phyloP scores from a whole-genome alignment of 192 early-diverging fungal genomes.

The Chytriomyces sp. region DNA sequence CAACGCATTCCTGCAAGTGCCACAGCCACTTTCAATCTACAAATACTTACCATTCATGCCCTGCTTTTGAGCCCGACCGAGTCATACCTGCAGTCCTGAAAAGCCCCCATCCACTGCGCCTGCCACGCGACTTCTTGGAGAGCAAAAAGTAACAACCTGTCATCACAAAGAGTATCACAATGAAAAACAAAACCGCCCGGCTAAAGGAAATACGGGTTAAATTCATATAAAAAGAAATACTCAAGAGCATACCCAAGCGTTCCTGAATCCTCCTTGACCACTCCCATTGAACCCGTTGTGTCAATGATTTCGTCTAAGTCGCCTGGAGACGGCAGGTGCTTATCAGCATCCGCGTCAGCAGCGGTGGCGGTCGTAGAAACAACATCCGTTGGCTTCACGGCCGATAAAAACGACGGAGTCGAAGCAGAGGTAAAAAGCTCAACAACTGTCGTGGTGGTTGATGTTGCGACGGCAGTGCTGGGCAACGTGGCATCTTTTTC shows the following conservation, averaged over 20 bases:
- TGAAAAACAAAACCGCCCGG: neutral
- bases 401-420: too few relatives aligned
- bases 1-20: neutral
- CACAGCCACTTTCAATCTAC: neutral
- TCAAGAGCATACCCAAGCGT: neutral
- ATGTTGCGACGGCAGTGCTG: too few relatives aligned
- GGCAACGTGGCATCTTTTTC: too few relatives aligned
- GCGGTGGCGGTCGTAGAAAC: neutral
- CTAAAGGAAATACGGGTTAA: neutral
- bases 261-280: neutral
- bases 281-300: neutral
- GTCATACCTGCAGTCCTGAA: neutral
- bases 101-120: neutral
- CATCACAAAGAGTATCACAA: neutral
- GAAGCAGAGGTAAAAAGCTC: too few relatives aligned
- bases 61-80: neutral
- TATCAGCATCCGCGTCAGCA: neutral
- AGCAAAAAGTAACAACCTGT: neutral
- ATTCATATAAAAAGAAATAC: neutral
- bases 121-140: neutral
- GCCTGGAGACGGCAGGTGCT: neutral
- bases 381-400: too few relatives aligned
- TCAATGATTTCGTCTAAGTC: slow-evolving; percentile 1
- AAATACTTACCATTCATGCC: neutral
- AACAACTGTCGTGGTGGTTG: too few relatives aligned